These are phyloP conservation scores for Lycium ferocissimum DNA, from an alignment of 257 asterid genomes.

Conservation along the genomic window DNA sequence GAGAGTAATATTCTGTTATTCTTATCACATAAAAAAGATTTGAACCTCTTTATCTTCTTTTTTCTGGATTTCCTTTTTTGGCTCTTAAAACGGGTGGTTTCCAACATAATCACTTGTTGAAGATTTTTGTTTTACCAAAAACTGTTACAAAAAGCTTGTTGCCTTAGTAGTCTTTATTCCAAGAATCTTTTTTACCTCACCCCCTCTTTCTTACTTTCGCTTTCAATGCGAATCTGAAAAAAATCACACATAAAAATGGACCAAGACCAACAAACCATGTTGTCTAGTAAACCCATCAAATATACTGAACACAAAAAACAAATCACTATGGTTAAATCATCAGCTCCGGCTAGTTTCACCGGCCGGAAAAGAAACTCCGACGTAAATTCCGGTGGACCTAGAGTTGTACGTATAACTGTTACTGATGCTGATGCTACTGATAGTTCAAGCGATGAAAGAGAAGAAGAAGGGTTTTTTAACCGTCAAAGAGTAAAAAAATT, in stretches of 20 bases:
- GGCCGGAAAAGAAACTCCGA: slow-evolving; percentile 40
- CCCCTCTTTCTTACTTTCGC: slow-evolving; percentile 44
- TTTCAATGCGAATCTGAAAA: slow-evolving; percentile 75
- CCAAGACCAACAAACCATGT: slow-evolving; percentile 42
- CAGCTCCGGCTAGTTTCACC: slow-evolving; percentile 23
- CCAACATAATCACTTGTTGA: slow-evolving; percentile 13
- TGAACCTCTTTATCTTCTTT: slow-evolving; percentile 1
- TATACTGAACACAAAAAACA: slow-evolving; percentile 64
- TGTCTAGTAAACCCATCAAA: slow-evolving; percentile 45
- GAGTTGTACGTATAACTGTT: slow-evolving; percentile 68
- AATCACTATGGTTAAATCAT: slow-evolving; percentile 45
- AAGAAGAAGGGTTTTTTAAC: slow-evolving; percentile 15
- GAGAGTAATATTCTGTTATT: background rate
- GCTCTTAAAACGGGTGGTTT: background rate
- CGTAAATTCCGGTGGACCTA: slow-evolving; percentile 35
- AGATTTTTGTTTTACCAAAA: slow-evolving; percentile 22
- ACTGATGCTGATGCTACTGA: slow-evolving; percentile 94
- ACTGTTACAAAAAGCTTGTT: slow-evolving; percentile 38
- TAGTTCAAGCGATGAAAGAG: slow-evolving; percentile 85
- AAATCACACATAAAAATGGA: slow-evolving; percentile 31
- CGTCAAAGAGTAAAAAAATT: slow-evolving; percentile 67
- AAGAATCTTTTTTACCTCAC: slow-evolving; percentile 37
- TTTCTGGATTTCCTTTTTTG: slow-evolving; percentile 5
- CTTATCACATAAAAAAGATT: background rate
- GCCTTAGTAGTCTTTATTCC: slow-evolving; percentile 63